A percentile compares a stretch with the other conserved stretches of the same genome.
Evolutionary conservation across 2,329 filamentous ascomycete species (phyloP).

Genomic region (Trichoderma sp.): DNA sequence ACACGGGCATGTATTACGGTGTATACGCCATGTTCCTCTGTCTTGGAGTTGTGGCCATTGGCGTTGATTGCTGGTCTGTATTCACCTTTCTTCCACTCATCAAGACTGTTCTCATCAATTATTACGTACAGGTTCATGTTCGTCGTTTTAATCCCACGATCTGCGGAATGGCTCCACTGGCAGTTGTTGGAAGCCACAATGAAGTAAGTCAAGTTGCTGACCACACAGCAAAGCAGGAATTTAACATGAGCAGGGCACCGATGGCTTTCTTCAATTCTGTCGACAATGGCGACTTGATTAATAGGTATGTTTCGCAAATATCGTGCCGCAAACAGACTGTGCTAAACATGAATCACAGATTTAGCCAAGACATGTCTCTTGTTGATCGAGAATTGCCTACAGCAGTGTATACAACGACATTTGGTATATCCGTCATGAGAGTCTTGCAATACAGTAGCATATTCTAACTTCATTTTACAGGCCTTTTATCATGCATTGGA

Average conservation of each 20-base stretch:
- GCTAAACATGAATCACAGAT: conserved; percentile 24
- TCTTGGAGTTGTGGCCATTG: conserved; percentile 22
- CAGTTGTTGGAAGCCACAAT: conserved; percentile 32
- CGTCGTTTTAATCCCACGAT: conserved; percentile 18
- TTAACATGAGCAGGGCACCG: conserved; percentile 24
- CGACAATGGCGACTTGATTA: conserved; percentile 35
- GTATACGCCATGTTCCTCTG: conserved; percentile 22
- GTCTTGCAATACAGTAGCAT: not conserved
- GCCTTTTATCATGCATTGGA: not conserved
- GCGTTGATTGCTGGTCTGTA: conserved; percentile 21
- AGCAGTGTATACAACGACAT: conserved; percentile 27
- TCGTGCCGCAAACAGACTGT: not conserved
- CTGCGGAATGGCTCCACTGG: conserved; percentile 25
- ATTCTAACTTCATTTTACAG: not conserved
- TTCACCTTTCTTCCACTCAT: too few relatives aligned
- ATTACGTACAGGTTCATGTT: not conserved
- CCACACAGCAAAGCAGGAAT: not conserved
- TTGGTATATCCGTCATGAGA: conserved; percentile 39
- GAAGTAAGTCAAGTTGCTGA: conserved; percentile 10
- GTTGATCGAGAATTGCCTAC: conserved; percentile 37
- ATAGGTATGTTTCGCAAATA: conserved; percentile 21
- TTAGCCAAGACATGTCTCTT: conserved; percentile 41
- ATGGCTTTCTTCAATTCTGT: conserved; percentile 37
- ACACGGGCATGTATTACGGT: conserved; percentile 25
- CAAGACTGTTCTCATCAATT: not conserved